Base-by-base conservation (phyloP, 306 rosid genomes). In the Boehmeria nivea region DNA sequence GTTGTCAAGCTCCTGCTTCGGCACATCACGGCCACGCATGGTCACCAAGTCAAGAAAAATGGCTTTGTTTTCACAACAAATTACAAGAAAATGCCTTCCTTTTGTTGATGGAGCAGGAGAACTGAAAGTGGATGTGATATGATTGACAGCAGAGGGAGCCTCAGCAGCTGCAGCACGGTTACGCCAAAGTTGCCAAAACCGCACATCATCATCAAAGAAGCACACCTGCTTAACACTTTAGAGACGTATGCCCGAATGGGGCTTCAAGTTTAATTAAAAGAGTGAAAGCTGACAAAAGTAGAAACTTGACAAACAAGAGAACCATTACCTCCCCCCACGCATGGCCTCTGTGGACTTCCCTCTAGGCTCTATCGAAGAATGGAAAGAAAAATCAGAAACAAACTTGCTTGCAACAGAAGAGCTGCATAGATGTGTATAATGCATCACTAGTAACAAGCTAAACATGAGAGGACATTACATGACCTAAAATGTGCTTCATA, bases 51-150 rank as follows among this genome's bases (percentile, higher is more conserved):
- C 99, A 90, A 91, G 67, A 78, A 91, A 91, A 64, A 91, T 87
- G 70, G 99, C 96, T 75, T 91, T 91, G 64, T 91, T 82, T 74
- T 82, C 88, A 70, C 99, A 91, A 65, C 99, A 91, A 59, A 91
- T 81, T 64, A 91, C 99, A 64, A 91, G 89, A 85, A 91, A 91
- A 81, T 91, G 96, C 42, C 99, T 84, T 76, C 99, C 99, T 72
- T 75, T 91, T 27, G 99, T 85, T 51, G 96, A 72, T 51, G 99
- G 85, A 54, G 93, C 86, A 6, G 85, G 93, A 66, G 96, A 78
- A 78, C 65, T 87, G 70, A 81, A 82, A 51, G 91, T 31, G 51
- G 96, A 87, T 56, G 84, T 75, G 47, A 76, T 61, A 52, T 81
- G 78, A 61, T 83, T 79, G 64, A 82, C 85, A 50, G 89, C 93